These are phyloP conservation scores for Amanita thiersii DNA, from an alignment of 768 basidiomycete species.

Conservation along the genomic window DNA sequence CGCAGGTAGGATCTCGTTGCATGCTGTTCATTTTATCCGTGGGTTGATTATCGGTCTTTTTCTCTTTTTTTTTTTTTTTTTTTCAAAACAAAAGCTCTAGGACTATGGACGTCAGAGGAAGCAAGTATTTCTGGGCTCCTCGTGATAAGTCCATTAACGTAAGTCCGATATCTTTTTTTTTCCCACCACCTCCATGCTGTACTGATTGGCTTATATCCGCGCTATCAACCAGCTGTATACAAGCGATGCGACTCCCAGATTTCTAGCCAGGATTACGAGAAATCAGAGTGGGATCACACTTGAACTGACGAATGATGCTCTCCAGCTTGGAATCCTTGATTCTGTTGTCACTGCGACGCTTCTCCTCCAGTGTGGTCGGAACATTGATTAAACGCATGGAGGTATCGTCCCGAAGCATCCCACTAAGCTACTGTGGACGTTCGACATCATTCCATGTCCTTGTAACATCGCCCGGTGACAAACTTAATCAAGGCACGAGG, in stretches of 20 bases:
- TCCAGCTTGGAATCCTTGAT: conserved; percentile 48
- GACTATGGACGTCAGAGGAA: conserved; percentile 42
- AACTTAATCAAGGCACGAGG: neutral
- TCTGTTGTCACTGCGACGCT: conserved; percentile 40
- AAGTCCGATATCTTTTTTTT: conserved; percentile 15
- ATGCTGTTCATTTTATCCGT: neutral
- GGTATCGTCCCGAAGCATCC: too few relatives aligned
- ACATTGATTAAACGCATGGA: conserved; percentile 40
- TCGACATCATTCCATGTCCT: too few relatives aligned
- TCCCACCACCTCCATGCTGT: neutral
- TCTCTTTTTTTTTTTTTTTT: conserved; percentile 3
- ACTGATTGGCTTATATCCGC: conserved; percentile 3
- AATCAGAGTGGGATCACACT: conserved; percentile 36
- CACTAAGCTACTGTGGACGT: too few relatives aligned
- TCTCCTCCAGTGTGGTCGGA: conserved; percentile 53
- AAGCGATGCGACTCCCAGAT: conserved; percentile 23
- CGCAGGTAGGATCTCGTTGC: conserved; percentile 24
- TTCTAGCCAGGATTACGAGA: conserved; percentile 45
- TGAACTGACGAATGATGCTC: conserved; percentile 47
- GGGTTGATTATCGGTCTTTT: neutral
- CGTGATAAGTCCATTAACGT: conserved; percentile 46
- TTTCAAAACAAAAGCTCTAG: conserved; percentile 28
- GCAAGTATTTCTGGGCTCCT: conserved; percentile 49
- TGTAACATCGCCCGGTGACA: too few relatives aligned
- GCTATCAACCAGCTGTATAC: conserved; percentile 35